Conservation (phyloP, 2,329 filamentous ascomycete genomes). For the Pseudogymnoascus sp. region DNA sequence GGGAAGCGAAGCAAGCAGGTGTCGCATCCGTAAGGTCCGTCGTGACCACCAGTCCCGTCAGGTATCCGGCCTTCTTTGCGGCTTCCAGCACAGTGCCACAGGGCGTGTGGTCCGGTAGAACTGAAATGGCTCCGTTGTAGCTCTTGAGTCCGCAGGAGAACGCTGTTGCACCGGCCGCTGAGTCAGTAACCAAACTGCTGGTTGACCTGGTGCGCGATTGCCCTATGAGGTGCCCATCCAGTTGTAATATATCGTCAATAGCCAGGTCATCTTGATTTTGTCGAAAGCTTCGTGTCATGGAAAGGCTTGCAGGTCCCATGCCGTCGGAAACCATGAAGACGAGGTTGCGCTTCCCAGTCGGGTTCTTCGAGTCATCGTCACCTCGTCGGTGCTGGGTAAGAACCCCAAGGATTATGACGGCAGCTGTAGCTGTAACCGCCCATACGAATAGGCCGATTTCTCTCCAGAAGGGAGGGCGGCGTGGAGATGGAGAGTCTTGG, state of each 20-base stretch:
- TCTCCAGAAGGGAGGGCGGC: conserved; percentile 52
- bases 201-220: conserved; percentile 79
- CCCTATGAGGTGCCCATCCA: conserved; percentile 87
- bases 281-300: conserved; percentile 76
- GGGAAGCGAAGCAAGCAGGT: conserved; percentile 86
- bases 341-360: conserved; percentile 72
- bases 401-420: conserved; percentile 73
- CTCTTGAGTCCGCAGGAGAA: conserved; percentile 90
- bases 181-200: conserved; percentile 84
- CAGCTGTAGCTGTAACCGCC: conserved; percentile 72
- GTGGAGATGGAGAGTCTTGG: conserved; percentile 20
- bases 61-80: conserved; percentile 83
- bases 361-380: conserved; percentile 24
- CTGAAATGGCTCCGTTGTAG: conserved; percentile 93
- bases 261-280: conserved; percentile 70
- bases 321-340: conserved; percentile 99
- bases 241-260: conserved; percentile 62
- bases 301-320: conserved; percentile 90
- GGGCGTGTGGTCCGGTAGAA: conserved; percentile 73
- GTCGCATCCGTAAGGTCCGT: conserved; percentile 94
- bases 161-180: conserved; percentile 91
- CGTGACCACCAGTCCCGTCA: conserved; percentile 88
- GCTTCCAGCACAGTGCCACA: conserved; percentile 93
- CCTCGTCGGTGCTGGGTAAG: conserved; percentile 59
- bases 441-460: conserved; percentile 73